phyloP scores from a whole-genome alignment of 345 rosid genomes.

The Microcos paniculata region DNA sequence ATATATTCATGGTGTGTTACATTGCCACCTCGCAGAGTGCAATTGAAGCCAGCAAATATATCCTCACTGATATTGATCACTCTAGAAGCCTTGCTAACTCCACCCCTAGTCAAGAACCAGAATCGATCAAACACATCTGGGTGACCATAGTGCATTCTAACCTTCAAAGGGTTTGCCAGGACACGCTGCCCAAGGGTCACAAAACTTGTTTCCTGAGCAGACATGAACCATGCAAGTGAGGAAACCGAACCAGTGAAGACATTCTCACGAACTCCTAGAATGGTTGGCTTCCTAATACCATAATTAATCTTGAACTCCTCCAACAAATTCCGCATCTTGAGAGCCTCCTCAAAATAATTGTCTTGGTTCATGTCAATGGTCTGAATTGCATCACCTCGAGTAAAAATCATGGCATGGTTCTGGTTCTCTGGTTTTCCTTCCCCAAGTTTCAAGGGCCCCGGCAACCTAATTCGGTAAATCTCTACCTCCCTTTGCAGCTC shows the following conservation, averaged over 20 bases:
- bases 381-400: slow-evolving; percentile 93
- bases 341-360: slow-evolving; percentile 87
- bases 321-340: slow-evolving; percentile 88
- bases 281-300: slow-evolving; percentile 86
- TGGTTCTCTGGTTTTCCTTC: slow-evolving; percentile 98
- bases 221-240: slow-evolving; percentile 95
- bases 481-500: slow-evolving; percentile 75
- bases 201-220: slow-evolving; percentile 83
- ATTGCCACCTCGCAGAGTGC: slow-evolving; percentile 88
- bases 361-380: slow-evolving; percentile 98
- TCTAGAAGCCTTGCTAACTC: slow-evolving; percentile 87
- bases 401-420: slow-evolving; percentile 93
- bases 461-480: slow-evolving; percentile 80
- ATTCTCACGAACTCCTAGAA: slow-evolving; percentile 86
- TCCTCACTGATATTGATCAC: slow-evolving; percentile 90
- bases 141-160: slow-evolving; percentile 92
- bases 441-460: slow-evolving; percentile 86
- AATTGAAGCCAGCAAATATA: slow-evolving; percentile 91
- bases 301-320: slow-evolving; percentile 66
- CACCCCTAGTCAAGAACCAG: slow-evolving; percentile 88
- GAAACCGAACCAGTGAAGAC: slow-evolving; percentile 93
- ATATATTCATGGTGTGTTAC: slow-evolving; percentile 93
- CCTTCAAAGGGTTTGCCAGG: slow-evolving; percentile 84
- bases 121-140: slow-evolving; percentile 94
- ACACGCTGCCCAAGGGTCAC: slow-evolving; percentile 95